Conservation (phyloP, 108 stramenopile genomes). For the Skeletonema grethae region DNA sequence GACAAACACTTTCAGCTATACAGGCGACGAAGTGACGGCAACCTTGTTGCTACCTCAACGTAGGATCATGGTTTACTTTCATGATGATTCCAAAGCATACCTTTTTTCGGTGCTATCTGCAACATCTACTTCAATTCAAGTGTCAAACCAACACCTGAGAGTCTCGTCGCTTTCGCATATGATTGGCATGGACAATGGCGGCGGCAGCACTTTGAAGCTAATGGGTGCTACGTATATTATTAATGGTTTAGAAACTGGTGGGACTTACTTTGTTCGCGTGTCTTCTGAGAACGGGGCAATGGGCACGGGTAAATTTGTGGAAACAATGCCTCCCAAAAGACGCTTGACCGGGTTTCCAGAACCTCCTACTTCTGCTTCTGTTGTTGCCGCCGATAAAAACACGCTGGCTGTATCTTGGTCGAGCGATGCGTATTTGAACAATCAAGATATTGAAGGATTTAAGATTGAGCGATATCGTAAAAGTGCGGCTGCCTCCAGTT, state of each 20-base stretch:
- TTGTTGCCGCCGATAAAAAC: constrained; percentile 36
- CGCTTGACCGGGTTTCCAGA: constrained; percentile 43
- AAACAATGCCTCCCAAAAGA: constrained; percentile 34
- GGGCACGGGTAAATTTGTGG: constrained; percentile 41
- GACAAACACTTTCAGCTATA: constrained; percentile 45
- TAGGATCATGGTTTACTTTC: constrained; percentile 49
- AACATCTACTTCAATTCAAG: constrained; percentile 38
- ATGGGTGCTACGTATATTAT: constrained; percentile 49
- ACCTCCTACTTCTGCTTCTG: constrained; percentile 35
- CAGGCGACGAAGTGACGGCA: constrained; percentile 33
- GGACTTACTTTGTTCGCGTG: constrained; percentile 70
- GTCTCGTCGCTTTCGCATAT: constrained; percentile 28
- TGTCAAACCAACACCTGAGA: constrained; percentile 43
- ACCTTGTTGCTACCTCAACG: constrained; percentile 53
- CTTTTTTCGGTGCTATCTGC: constrained; percentile 47
- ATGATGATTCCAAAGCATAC: constrained; percentile 44
- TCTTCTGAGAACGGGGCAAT: constrained; percentile 57
- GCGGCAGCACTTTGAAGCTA: constrained; percentile 37
- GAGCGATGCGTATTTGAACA: constrained; percentile 34
- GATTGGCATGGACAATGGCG: constrained; percentile 5
- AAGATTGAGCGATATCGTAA: constrained; percentile 48
- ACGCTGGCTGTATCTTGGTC: constrained; percentile 41
- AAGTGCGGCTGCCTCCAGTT: constrained; percentile 31
- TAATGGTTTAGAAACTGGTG: constrained; percentile 42
- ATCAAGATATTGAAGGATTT: constrained; percentile 41